Evolutionary conservation across 768 basidiomycete genomes (phyloP).

Genomic region (Tricholoma terreum): DNA sequence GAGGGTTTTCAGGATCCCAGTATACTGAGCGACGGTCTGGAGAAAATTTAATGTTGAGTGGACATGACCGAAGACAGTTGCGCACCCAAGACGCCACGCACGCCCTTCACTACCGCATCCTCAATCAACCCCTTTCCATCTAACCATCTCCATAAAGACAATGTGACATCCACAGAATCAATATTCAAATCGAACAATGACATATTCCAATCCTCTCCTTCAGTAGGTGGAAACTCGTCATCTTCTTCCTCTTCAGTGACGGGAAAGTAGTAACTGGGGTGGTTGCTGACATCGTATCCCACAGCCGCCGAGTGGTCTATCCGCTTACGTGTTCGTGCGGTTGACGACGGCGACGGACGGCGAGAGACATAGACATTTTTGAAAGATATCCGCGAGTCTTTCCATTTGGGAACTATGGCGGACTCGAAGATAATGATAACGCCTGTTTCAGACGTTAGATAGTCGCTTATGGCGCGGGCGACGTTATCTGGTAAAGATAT

Average conservation of each 20-base stretch:
- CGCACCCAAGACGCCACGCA: slow-evolving; percentile 88
- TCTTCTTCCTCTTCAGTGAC: slow-evolving; percentile 59
- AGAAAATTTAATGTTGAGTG: slow-evolving; percentile 4
- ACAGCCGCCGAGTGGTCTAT: slow-evolving; percentile 54
- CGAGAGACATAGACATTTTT: slow-evolving; percentile 95
- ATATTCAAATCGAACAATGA: slow-evolving; percentile 92
- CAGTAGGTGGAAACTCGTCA: slow-evolving; percentile 23
- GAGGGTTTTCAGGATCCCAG: slow-evolving; percentile 81
- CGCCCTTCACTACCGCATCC: slow-evolving; percentile 90
- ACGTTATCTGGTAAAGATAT: slow-evolving; percentile 58
- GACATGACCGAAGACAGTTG: slow-evolving; percentile 2
- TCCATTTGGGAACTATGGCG: slow-evolving; percentile 97
- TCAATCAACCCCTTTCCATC: slow-evolving; percentile 93
- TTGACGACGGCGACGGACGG: slow-evolving; percentile 43
- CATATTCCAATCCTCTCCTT: slow-evolving; percentile 56
- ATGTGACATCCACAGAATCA: slow-evolving; percentile 92
- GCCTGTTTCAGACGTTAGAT: slow-evolving; percentile 90
- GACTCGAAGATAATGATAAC: slow-evolving; percentile 95
- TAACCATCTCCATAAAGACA: slow-evolving; percentile 89
- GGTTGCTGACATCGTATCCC: slow-evolving; percentile 75
- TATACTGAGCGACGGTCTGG: slow-evolving; percentile 85
- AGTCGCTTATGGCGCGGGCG: slow-evolving; percentile 85
- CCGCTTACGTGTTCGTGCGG: slow-evolving; percentile 15
- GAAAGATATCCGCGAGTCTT: slow-evolving; percentile 92
- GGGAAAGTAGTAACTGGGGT: slow-evolving; percentile 61